Percentiles rank a stretch among this genome's conserved stretches.
phyloP scores from a whole-genome alignment of 306 rosid genomes.

The Acacia confusa region DNA sequence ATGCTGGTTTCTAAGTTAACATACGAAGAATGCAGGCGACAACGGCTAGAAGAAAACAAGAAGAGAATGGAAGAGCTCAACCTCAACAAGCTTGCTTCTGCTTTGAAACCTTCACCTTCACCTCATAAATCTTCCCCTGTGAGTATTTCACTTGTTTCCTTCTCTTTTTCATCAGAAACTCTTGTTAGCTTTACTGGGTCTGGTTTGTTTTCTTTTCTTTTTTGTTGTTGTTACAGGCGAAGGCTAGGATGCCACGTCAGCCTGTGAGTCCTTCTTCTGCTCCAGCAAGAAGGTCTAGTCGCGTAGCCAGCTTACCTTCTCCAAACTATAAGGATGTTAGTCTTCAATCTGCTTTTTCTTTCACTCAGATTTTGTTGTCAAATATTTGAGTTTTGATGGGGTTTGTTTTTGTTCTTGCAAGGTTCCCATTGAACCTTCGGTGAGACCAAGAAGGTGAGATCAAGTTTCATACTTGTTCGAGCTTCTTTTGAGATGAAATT shows the following conservation, averaged over 20 bases:
- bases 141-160: neutral
- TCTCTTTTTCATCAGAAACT: neutral
- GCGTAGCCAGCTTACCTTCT: neutral
- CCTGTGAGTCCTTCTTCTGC: neutral
- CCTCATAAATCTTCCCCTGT: neutral
- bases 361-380: neutral
- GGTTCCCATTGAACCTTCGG: neutral
- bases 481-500: neutral
- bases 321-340: conserved; percentile 13
- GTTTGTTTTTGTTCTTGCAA: neutral
- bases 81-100: conserved; percentile 10
- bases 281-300: neutral
- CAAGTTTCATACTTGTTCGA: neutral
- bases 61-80: conserved; percentile 13
- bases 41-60: conserved; percentile 12
- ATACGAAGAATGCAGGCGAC: conserved; percentile 1
- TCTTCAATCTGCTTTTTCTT: neutral
- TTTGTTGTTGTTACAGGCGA: neutral
- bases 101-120: neutral
- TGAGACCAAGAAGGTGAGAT: conserved; percentile 12
- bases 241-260: conserved; percentile 3
- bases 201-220: too few relatives aligned
- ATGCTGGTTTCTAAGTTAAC: neutral
- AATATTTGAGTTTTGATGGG: neutral
- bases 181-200: neutral